Evolutionary conservation across 345 rosid species (phyloP).

Genomic region (Gossypium anomalum): DNA sequence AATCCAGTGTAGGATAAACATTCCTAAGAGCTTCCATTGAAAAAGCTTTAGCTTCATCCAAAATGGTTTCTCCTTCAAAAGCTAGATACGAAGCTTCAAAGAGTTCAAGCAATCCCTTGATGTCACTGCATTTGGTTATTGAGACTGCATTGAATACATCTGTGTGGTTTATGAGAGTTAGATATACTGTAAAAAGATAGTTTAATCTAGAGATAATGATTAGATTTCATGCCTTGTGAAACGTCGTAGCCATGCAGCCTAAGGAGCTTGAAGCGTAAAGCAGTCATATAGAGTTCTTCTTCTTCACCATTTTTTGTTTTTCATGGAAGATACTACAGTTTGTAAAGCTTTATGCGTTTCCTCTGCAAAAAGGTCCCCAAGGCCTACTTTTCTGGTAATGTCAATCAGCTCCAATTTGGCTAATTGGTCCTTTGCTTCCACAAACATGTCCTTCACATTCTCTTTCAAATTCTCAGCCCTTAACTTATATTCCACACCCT

Average conservation of each 20-base stretch:
- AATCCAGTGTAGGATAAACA: not conserved
- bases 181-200: not conserved
- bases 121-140: conserved; percentile 16
- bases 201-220: not conserved
- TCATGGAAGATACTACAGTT: conserved; percentile 1
- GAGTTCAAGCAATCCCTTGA: conserved; percentile 35
- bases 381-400: conserved; percentile 32
- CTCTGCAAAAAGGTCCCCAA: conserved; percentile 27
- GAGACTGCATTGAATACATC: conserved; percentile 27
- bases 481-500: conserved; percentile 25
- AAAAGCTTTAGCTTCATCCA: conserved; percentile 30
- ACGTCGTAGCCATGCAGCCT: conserved; percentile 38
- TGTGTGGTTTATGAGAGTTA: conserved; percentile 7
- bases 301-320: not conserved
- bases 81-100: conserved; percentile 44
- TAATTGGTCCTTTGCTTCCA: conserved; percentile 17
- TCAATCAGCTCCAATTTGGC: conserved; percentile 38
- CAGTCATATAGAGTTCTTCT: conserved; percentile 26
- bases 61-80: conserved; percentile 28
- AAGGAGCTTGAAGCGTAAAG: conserved; percentile 42
- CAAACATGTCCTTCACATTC: conserved; percentile 25
- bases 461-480: conserved; percentile 19
- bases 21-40: conserved; percentile 15
- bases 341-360: conserved; percentile 32
- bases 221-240: conserved; percentile 35